Base-by-base conservation (phyloP, 768 basidiomycete species). In the Tylopilus vinaceipallidus region DNA sequence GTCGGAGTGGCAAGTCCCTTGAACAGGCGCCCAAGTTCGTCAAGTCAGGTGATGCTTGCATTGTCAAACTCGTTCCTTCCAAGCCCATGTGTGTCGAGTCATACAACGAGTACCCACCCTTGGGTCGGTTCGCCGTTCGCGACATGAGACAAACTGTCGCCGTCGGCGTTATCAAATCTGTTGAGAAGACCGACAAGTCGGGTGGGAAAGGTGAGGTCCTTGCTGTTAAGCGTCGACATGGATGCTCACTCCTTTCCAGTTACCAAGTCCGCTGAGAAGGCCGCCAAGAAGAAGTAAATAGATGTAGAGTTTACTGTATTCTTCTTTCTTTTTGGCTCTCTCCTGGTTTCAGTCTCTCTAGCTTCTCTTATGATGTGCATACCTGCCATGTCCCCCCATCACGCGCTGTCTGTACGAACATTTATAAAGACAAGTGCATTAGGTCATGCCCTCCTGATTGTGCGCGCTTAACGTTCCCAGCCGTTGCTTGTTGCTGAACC, bases 101-200 rank as follows among this genome's bases (percentile, higher is more conserved):
- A 35, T 97, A 94, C 83, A 86, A 87, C 69, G 90, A 94, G 74
- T 99, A 98, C 78, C 95, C 97, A 63, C 97, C 97, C 74, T 88
- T 99, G 59, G 95, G 97, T 80, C 95, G 95, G 73, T 95, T 95
- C 77, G 94, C 94, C 66, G 94, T 97, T 73, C 94, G 94, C 86
- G 94, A 97, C 82, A 97, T 98, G 95, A 88, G 95, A 73, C 95
- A 98, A 79, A 97, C 95, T 56, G 95, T 99, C 57, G 94, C 94
- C 59, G 94, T 97, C 65, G 94, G 94, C 75, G 89, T 98, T 78
- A 97, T 98, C 83, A 98, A 98, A 81, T 83, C 84, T 54, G 94
- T 97, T 57, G 94, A 97, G 47, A 95, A 95, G 85, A 82, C 91
- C 59, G 93, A 95, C 51, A 94, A 91, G 74, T 62, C 76, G 66